A percentile compares a stretch with the other conserved stretches of the same genome.
Conservation (phyloP, 2,329 filamentous ascomycete species). For the Macrophomina phaseolina region DNA sequence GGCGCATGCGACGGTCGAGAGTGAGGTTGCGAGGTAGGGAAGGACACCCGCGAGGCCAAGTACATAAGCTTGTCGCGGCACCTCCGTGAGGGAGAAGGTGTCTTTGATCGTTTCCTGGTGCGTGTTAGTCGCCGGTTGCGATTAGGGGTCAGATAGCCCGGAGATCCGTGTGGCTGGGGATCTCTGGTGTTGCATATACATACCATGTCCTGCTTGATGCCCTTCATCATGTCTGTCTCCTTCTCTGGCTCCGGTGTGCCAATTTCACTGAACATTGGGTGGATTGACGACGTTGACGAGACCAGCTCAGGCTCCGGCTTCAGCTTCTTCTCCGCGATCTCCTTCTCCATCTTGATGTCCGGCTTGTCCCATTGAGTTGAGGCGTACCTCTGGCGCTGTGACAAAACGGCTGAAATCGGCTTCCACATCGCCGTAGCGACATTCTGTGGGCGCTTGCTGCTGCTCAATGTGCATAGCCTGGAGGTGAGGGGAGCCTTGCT, state of each 20-base stretch:
- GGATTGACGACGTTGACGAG: conserved; percentile 60
- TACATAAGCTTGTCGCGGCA: conserved; percentile 55
- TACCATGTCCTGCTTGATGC: conserved; percentile 48
- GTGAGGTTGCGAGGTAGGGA: conserved; percentile 78
- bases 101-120: conserved; percentile 54
- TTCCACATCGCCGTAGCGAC: conserved; percentile 33
- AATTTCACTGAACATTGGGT: conserved; percentile 49
- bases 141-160: not conserved
- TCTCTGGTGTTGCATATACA: conserved; percentile 25
- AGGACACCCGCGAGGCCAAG: conserved; percentile 58
- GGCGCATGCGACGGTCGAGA: conserved; percentile 80
- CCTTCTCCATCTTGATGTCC: conserved; percentile 63
- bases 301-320: conserved; percentile 65
- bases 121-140: not conserved
- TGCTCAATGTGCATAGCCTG: conserved; percentile 40
- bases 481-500: conserved; percentile 37
- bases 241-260: conserved; percentile 39
- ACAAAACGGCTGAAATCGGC: conserved; percentile 30
- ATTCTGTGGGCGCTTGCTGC: conserved; percentile 34
- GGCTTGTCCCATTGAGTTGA: conserved; percentile 51
- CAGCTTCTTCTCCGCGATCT: conserved; percentile 62
- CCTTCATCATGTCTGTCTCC: conserved; percentile 53
- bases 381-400: conserved; percentile 69
- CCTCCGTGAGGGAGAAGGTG: conserved; percentile 53
- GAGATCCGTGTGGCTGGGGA: not conserved